phyloP scores from a whole-genome alignment of 805 yeast species.

The Huiozyma naganishii region DNA sequence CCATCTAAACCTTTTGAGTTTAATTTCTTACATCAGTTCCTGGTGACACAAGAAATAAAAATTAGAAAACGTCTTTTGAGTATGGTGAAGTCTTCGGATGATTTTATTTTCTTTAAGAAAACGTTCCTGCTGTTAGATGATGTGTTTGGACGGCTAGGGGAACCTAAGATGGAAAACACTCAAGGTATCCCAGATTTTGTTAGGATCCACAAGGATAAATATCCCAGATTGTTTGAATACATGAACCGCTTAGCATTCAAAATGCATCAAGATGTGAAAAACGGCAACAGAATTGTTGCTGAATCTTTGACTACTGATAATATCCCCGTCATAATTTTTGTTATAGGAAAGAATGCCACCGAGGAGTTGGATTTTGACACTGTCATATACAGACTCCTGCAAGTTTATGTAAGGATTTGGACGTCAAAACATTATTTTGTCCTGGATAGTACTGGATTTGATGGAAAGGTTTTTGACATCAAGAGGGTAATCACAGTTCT shows the following conservation, averaged over 20 bases:
- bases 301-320: conserved; percentile 68
- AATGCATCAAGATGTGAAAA: conserved; percentile 30
- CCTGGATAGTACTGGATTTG: conserved; percentile 58
- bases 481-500: conserved; percentile 24
- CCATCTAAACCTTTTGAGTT: conserved; percentile 20
- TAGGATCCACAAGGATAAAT: conserved; percentile 38
- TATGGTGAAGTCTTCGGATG: conserved; percentile 10
- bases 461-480: conserved; percentile 18
- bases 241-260: conserved; percentile 56
- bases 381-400: conserved; percentile 49
- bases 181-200: conserved; percentile 47
- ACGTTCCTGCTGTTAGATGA: conserved; percentile 37
- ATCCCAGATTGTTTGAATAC: conserved; percentile 53
- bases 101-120: conserved; percentile 12
- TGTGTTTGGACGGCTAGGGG: conserved; percentile 41
- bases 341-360: conserved; percentile 31
- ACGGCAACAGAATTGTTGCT: conserved; percentile 36
- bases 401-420: conserved; percentile 62
- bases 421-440: conserved; percentile 51
- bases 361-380: conserved; percentile 36
- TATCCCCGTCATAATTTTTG: conserved; percentile 51
- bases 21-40: conserved; percentile 36
- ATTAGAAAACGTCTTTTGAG: conserved; percentile 22
- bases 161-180: conserved; percentile 45
- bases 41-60: conserved; percentile 39